phyloP scores from a whole-genome alignment of 441 rosid genomes.

The Mallotus japonicus region DNA sequence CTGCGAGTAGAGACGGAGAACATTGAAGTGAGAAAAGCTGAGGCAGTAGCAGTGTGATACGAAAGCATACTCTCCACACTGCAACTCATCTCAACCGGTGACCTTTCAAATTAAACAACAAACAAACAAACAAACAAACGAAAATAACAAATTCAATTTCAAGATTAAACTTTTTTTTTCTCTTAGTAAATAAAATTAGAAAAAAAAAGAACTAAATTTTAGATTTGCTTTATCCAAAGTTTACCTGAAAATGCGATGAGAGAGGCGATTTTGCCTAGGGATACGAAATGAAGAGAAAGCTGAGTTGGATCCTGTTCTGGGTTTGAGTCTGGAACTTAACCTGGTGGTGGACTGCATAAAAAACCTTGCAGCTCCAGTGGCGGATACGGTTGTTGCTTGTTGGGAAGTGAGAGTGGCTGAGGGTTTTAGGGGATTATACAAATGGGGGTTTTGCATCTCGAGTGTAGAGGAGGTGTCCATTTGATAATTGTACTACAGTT shows the following conservation, averaged over 20 bases:
- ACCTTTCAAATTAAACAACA: conserved; percentile 33
- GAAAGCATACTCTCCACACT: conserved; percentile 77
- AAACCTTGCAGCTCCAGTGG: conserved; percentile 61
- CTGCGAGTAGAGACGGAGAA: conserved; percentile 53
- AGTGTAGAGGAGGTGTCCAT: not conserved
- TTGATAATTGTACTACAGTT: too few species aligned
- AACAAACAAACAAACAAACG: too few species aligned
- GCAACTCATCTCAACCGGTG: conserved; percentile 73
- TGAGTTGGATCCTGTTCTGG: conserved; percentile 34
- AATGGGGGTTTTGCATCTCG: not conserved
- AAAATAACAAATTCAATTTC: not conserved
- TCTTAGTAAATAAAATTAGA: not conserved
- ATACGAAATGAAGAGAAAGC: conserved; percentile 42
- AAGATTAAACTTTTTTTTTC: not conserved
- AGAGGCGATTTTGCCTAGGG: conserved; percentile 49
- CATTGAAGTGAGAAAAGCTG: conserved; percentile 87
- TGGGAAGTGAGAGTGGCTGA: not conserved
- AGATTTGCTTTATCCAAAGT: not conserved
- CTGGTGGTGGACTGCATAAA: conserved; percentile 57
- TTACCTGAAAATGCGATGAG: conserved; percentile 68
- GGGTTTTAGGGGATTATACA: conserved; percentile 29
- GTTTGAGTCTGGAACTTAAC: conserved; percentile 34
- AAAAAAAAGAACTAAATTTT: not conserved
- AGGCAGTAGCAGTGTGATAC: conserved; percentile 82
- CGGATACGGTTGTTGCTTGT: conserved; percentile 29